phyloP scores from a whole-genome alignment of 202 grass and related monocot species.

The Zizania palustris region DNA sequence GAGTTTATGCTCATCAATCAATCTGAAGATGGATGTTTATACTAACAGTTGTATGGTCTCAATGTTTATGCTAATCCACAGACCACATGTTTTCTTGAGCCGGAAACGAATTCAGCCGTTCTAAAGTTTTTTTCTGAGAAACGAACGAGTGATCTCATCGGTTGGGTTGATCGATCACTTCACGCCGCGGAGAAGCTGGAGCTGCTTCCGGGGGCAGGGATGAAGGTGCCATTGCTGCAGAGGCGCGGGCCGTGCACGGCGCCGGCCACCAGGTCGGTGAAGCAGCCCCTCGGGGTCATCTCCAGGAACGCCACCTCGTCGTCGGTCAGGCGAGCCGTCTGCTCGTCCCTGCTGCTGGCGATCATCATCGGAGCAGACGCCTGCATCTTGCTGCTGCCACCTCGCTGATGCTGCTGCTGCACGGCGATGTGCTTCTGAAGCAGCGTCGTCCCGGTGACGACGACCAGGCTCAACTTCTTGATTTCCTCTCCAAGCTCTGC shows the following conservation, averaged over 20 bases:
- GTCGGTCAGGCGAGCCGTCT: constrained; percentile 15
- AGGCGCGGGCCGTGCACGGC: background rate
- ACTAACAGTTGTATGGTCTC: too few relatives aligned
- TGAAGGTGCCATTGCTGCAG: background rate
- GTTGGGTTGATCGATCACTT: background rate
- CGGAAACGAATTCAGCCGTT: too few relatives aligned
- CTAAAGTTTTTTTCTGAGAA: too few relatives aligned
- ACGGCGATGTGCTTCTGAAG: constrained; percentile 53
- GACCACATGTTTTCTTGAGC: too few relatives aligned
- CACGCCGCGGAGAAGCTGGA: constrained; percentile 10
- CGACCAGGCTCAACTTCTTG: constrained; percentile 53
- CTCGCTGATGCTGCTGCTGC: background rate
- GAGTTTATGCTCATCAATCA: too few relatives aligned
- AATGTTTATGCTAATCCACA: too few relatives aligned
- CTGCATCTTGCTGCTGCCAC: background rate
- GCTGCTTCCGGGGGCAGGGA: background rate
- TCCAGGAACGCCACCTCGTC: constrained; percentile 50
- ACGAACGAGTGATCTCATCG: too few relatives aligned
- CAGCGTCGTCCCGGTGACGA: constrained; percentile 59
- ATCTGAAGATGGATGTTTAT: too few relatives aligned
- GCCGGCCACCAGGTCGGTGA: constrained; percentile 34
- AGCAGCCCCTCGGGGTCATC: constrained; percentile 18
- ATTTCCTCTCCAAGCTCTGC: constrained; percentile 46
- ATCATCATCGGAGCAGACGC: background rate
- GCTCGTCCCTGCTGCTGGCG: background rate